Conservation (phyloP, 2,329 filamentous ascomycete species). For the Penicillium sp. region DNA sequence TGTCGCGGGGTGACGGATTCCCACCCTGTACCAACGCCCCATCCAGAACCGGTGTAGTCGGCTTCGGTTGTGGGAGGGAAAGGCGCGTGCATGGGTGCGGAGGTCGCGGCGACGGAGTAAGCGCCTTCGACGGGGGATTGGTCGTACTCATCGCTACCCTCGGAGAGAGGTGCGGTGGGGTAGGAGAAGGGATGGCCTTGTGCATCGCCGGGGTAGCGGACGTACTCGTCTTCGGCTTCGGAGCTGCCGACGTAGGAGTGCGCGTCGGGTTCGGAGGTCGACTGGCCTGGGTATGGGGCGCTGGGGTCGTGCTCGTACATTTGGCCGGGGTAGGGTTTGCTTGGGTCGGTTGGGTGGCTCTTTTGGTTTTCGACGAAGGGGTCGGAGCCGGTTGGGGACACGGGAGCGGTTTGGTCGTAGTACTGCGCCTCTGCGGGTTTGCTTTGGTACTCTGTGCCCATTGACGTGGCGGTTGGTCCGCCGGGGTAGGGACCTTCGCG, state of each 20-base stretch:
- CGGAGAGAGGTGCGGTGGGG: slow-evolving; percentile 45
- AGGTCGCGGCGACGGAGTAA: slow-evolving; percentile 25
- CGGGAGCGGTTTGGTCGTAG: slow-evolving; percentile 45
- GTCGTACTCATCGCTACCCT: slow-evolving; percentile 54
- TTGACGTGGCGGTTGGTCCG: slow-evolving; percentile 29
- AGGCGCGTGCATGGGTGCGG: slow-evolving; percentile 25
- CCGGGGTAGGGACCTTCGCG: slow-evolving; percentile 44
- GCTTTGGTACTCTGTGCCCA: slow-evolving; percentile 27
- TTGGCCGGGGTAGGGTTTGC: slow-evolving; percentile 28
- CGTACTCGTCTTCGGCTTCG: slow-evolving; percentile 62
- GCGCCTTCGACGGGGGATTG: slow-evolving; percentile 41
- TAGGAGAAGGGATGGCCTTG: slow-evolving; percentile 53
- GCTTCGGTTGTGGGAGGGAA: slow-evolving; percentile 37
- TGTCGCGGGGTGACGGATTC: slow-evolving; percentile 67
- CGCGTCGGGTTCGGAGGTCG: slow-evolving; percentile 47
- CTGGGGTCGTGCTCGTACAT: slow-evolving; percentile 40
- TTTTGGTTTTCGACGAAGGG: slow-evolving; percentile 54
- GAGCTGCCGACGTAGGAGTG: slow-evolving; percentile 51
- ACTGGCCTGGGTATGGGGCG: slow-evolving; percentile 30
- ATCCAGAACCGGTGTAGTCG: slow-evolving; percentile 65
- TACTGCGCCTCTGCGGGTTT: slow-evolving; percentile 45
- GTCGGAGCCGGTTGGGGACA: slow-evolving; percentile 57
- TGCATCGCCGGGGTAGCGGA: slow-evolving; percentile 54
- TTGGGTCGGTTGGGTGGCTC: slow-evolving; percentile 29
- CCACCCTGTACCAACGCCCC: slow-evolving; percentile 65